Evolutionary conservation across 495 filamentous ascomycete genomes (phyloP).

Genomic region (Thozetella sp.): DNA sequence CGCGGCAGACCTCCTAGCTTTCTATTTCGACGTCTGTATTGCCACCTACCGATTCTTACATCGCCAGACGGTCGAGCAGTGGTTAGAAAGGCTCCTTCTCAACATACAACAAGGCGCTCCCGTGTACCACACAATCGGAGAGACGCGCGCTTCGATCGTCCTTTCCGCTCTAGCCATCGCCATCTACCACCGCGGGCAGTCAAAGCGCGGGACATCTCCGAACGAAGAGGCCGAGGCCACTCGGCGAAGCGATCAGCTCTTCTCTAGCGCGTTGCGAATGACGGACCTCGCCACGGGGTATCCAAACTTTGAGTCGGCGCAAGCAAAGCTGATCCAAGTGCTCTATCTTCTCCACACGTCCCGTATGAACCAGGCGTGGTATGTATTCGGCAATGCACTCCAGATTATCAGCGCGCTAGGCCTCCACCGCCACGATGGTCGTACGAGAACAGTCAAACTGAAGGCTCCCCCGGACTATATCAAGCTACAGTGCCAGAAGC

Average conservation of each 20-base stretch:
- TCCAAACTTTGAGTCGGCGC: conserved; percentile 45
- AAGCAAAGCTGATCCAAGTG: conserved; percentile 44
- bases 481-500: conserved; percentile 15
- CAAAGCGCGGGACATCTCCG: not conserved
- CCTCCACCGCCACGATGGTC: conserved; percentile 29
- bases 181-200: conserved; percentile 35
- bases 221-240: not conserved
- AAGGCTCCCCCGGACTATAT: conserved; percentile 19
- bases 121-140: conserved; percentile 16
- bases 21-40: conserved; percentile 51
- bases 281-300: conserved; percentile 42
- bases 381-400: conserved; percentile 46
- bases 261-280: conserved; percentile 32
- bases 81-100: conserved; percentile 32
- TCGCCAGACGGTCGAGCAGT: conserved; percentile 37
- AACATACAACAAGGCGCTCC: conserved; percentile 25
- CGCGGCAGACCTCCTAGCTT: conserved; percentile 33
- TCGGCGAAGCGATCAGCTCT: not conserved
- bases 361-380: conserved; percentile 52
- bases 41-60: conserved; percentile 50
- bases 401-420: conserved; percentile 48
- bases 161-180: conserved; percentile 46
- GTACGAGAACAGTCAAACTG: not conserved
- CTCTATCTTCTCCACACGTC: conserved; percentile 47
- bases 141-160: conserved; percentile 43